Conservation (phyloP, 305 asterid species). For the Coffea humblotiana region DNA sequence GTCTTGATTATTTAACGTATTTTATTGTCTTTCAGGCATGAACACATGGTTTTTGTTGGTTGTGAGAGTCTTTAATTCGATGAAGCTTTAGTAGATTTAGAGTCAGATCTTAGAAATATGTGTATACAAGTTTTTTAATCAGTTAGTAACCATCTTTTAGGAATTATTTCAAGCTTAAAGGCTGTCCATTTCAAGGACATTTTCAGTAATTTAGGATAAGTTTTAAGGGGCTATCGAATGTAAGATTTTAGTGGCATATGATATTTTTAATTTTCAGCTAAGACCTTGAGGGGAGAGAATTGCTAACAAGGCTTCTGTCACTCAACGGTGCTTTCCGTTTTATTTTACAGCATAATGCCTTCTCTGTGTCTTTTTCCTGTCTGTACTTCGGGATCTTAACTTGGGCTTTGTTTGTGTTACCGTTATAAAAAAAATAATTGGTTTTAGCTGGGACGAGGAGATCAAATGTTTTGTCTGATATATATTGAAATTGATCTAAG, state of each 20-base stretch:
- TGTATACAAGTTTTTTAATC: not conserved
- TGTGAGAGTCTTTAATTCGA: not conserved
- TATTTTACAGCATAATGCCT: not conserved
- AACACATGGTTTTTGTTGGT: not conserved
- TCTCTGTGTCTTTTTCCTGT: not conserved
- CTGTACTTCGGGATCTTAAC: not conserved
- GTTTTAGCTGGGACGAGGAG: not conserved
- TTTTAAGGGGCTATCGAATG: not conserved
- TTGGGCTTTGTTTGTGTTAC: not conserved
- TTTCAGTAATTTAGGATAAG: not conserved
- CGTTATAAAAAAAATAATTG: not conserved
- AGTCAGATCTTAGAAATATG: not conserved
- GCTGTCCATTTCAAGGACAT: not conserved
- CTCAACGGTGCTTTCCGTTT: not conserved
- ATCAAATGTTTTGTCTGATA: not conserved
- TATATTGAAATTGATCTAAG: not conserved
- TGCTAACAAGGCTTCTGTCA: constrained; percentile 1
- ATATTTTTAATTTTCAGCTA: not conserved
- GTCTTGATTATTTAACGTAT: constrained; percentile 1
- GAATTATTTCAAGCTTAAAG: not conserved
- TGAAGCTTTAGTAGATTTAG: not conserved
- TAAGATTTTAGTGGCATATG: not conserved
- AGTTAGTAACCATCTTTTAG: not conserved
- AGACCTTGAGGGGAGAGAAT: constrained; percentile 7
- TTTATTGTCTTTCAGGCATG: not conserved